Conservation (phyloP, 192 early-diverging fungal species). For the Linnemannia schmuckeri region DNA sequence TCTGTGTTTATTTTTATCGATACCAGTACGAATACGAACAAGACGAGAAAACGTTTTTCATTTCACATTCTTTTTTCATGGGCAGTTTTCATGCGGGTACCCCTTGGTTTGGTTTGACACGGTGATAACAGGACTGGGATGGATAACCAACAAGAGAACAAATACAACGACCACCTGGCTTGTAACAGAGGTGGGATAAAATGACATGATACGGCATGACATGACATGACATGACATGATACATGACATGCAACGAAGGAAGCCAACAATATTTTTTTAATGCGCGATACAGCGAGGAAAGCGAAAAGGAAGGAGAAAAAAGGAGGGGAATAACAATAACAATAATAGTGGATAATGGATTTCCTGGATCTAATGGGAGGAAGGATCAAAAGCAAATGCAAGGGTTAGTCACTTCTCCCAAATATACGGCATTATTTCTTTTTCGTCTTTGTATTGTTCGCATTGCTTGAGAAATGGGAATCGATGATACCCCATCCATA, state of each 20-base stretch:
- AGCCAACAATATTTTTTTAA: no score
- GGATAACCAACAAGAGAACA: no score
- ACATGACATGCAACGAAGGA: no score
- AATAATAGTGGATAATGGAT: neutral
- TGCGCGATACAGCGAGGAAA: neutral
- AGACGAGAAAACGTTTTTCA: neutral
- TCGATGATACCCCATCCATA: neutral
- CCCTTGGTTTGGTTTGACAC: no score
- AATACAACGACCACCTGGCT: no score
- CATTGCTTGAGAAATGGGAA: neutral
- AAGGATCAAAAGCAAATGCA: neutral
- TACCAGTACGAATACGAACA: neutral
- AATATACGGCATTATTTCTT: neutral
- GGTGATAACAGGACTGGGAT: no score
- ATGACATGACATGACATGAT: no score
- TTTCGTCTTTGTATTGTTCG: neutral
- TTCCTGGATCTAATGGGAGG: neutral
- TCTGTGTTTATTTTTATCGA: slow-evolving; percentile 8
- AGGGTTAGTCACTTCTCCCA: neutral
- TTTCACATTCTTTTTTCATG: no score
- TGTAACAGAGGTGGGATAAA: no score
- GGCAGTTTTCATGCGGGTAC: no score
- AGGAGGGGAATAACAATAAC: neutral
- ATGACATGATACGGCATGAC: no score
- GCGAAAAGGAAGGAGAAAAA: neutral